Conservation (phyloP, 148 eudicot species). For the Pouteria glomerata region DNA sequence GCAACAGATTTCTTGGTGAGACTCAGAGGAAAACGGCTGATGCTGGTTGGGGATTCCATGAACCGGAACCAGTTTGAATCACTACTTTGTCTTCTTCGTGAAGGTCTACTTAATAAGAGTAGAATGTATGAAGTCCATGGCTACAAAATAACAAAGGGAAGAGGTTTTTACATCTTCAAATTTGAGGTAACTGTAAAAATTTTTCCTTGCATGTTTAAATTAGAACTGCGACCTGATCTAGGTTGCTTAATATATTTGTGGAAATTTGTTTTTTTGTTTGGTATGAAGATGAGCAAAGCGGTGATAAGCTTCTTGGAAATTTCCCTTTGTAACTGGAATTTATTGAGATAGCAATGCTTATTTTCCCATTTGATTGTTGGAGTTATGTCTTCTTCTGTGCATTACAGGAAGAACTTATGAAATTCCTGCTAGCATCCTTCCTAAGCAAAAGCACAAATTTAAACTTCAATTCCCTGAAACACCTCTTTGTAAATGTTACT, state of each 20-base stretch:
- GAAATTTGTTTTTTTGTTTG: not conserved
- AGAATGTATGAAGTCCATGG: constrained; percentile 92
- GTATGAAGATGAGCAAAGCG: not conserved
- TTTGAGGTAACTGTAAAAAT: constrained; percentile 54
- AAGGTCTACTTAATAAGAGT: constrained; percentile 71
- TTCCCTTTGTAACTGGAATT: not conserved
- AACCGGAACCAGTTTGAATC: constrained; percentile 96
- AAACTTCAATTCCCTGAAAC: not conserved
- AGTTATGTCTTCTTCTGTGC: not conserved
- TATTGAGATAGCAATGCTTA: not conserved
- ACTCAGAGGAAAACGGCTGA: constrained; percentile 70
- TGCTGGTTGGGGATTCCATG: constrained; percentile 96
- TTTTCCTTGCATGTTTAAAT: not conserved
- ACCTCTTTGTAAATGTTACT: not conserved
- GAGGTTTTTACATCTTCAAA: constrained; percentile 80
- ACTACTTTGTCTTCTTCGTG: constrained; percentile 73
- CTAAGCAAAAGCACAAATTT: not conserved
- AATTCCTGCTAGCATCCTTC: not conserved
- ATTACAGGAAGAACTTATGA: not conserved
- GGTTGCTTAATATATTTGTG: not conserved
- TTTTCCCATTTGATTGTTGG: not conserved
- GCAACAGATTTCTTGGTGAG: constrained; percentile 80
- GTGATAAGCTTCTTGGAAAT: not conserved
- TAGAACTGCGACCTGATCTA: not conserved
- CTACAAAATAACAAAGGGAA: constrained; percentile 82